These are phyloP conservation scores for Setaria viridis DNA, from an alignment of 202 grass and related monocot genomes.

Conservation along the genomic window DNA sequence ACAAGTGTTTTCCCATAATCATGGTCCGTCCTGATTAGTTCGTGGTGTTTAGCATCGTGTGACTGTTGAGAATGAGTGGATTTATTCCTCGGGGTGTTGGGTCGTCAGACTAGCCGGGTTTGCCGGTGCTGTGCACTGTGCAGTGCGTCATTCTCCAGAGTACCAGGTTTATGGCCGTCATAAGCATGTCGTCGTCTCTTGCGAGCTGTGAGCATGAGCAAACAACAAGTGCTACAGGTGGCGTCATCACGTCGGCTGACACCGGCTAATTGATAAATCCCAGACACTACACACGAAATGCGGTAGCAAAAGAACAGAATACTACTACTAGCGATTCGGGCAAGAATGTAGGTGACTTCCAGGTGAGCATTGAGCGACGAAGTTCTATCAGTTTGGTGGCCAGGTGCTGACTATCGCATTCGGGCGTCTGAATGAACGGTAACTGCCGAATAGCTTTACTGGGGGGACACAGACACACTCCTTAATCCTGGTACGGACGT, in stretches of 20 bases:
- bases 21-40: not conserved
- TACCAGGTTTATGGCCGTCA: not conserved
- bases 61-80: not conserved
- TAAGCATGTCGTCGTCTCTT: not conserved
- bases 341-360: constrained; percentile 50
- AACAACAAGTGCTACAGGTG: not conserved
- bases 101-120: not conserved
- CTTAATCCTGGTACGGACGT: constrained; percentile 2
- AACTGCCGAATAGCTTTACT: not conserved
- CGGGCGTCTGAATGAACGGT: not conserved
- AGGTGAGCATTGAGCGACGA: constrained; percentile 28
- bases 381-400: constrained; percentile 44
- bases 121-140: not conserved
- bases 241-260: constrained; percentile 1
- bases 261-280: constrained; percentile 21
- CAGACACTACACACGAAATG: constrained; percentile 15
- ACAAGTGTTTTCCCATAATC: not conserved
- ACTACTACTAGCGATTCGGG: not conserved
- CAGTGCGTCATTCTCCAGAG: not conserved
- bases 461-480: constrained; percentile 12
- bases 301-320: constrained; percentile 9
- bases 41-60: not conserved
- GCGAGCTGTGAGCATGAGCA: not conserved
- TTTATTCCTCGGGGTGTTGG: not conserved
- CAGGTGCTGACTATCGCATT: constrained; percentile 25